phyloP scores from a whole-genome alignment of 495 filamentous ascomycete genomes.

The Penicillium herquei region DNA sequence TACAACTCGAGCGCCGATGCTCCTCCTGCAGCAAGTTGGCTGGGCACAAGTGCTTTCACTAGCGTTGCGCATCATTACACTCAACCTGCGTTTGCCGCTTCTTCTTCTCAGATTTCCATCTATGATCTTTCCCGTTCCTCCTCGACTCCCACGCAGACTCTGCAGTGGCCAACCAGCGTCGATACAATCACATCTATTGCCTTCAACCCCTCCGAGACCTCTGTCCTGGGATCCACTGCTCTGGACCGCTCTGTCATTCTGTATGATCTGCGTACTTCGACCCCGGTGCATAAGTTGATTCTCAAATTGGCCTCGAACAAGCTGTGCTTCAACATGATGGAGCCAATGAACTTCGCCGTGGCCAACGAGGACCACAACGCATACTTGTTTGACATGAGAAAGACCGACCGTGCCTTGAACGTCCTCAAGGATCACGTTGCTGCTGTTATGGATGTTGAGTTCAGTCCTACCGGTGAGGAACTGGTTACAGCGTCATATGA shows the following conservation, averaged over 20 bases:
- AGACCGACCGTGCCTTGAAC: slow-evolving; percentile 78
- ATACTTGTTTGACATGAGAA: slow-evolving; percentile 86
- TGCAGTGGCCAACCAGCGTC: slow-evolving; percentile 80
- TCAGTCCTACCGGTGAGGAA: slow-evolving; percentile 90
- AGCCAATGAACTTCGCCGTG: slow-evolving; percentile 86
- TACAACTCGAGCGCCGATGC: slow-evolving; percentile 66
- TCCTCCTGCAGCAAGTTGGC: slow-evolving; percentile 73
- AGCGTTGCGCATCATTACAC: slow-evolving; percentile 76
- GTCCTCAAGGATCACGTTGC: slow-evolving; percentile 95
- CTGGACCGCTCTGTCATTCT: slow-evolving; percentile 84
- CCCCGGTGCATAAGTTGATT: slow-evolving; percentile 73
- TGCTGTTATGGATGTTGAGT: slow-evolving; percentile 96
- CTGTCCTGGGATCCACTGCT: slow-evolving; percentile 77
- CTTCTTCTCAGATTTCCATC: slow-evolving; percentile 78
- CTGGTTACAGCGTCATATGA: slow-evolving; percentile 91
- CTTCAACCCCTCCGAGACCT: slow-evolving; percentile 94
- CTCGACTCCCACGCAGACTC: slow-evolving; percentile 68
- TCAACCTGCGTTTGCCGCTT: slow-evolving; percentile 70
- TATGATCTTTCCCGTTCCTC: slow-evolving; percentile 80
- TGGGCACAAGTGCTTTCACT: slow-evolving; percentile 81
- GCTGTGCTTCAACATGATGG: slow-evolving; percentile 93
- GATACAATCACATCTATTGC: slow-evolving; percentile 90
- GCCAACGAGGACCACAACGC: slow-evolving; percentile 78
- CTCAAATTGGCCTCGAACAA: slow-evolving; percentile 82
- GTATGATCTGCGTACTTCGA: slow-evolving; percentile 85